Evolutionary conservation across 2,329 filamentous ascomycete species (phyloP), one percentile per base, ranked within the genome.

Genomic region (Fusarium tuaranense): DNA sequence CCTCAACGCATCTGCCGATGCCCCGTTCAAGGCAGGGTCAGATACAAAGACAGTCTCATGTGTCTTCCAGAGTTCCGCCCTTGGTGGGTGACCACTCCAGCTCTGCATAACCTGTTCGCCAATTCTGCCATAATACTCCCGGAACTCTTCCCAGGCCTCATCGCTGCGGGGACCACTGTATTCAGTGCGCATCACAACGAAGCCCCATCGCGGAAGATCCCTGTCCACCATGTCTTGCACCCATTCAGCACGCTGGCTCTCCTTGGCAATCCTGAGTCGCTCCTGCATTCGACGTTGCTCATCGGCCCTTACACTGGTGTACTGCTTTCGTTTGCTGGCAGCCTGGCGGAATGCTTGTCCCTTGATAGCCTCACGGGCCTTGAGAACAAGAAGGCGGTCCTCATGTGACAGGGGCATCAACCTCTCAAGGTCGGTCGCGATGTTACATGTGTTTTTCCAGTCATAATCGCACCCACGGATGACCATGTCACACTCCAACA

Each of bases 141-240:
- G 20, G 53, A 38, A 58, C 32, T 12, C 25, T 25, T 58, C 7
- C 53, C 53, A 58, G 14, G 32, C 53, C 20, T 58, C 32, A 14
- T 58, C 53, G 9, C 32, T 38, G 32, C 32, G 32, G 5, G 53
- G 30, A 18, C 25, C 53, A 22, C 32, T 22, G 32, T 58, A 58
- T 38, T 34, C n/a, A 22, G 53, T 58, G 16, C 53, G 53, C 30
- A 58, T 36, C n/a, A 58, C 53, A 25, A 58, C 53, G 36, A 58
- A 58, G 13, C 53, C 53, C 53, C 53, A 58, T 58, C 32, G 53
- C 16, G 53, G 20, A 20, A 58, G 32, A 16, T 58, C 20, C 53
- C n/a, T 58, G 53, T 58, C n/a, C 53, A 58, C 53, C 53, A 58
- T 58, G 20, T 18, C 14, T 38, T 58, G 53, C 32, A 58, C 53